These are phyloP conservation scores for Yarrowia porcina DNA, from an alignment of 805 yeast species.

Conservation along the genomic window DNA sequence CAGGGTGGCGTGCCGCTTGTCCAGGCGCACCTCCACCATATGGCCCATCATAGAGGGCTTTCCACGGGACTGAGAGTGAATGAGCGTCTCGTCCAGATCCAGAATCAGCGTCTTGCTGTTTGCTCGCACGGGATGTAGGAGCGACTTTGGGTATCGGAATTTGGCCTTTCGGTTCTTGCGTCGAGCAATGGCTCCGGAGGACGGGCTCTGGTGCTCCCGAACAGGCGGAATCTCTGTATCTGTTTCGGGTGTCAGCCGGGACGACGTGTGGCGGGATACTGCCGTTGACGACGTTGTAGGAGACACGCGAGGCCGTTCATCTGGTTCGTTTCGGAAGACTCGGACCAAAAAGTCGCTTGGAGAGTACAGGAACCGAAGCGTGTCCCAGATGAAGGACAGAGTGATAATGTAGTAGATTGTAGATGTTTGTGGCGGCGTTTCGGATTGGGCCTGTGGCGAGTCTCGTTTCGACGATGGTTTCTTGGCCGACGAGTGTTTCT, in stretches of 20 bases:
- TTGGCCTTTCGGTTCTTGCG: slow-evolving; percentile 1
- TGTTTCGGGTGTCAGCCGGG: slow-evolving; percentile 2
- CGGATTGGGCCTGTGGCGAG: not conserved
- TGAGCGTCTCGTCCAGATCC: slow-evolving; percentile 91
- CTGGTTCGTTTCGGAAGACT: slow-evolving; percentile 16
- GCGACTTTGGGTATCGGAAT: slow-evolving; percentile 16
- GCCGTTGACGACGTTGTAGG: not conserved
- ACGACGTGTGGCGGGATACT: not conserved
- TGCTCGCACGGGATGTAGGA: slow-evolving; percentile 9
- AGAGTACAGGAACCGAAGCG: not conserved
- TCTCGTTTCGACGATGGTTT: not conserved
- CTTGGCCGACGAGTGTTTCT: not conserved
- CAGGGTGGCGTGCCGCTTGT: slow-evolving; percentile 65
- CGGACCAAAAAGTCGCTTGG: slow-evolving; percentile 9
- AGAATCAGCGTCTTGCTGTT: slow-evolving; percentile 68
- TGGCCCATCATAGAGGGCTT: slow-evolving; percentile 48
- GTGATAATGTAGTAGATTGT: slow-evolving; percentile 11
- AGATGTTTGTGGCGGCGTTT: not conserved
- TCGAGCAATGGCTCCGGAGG: not conserved
- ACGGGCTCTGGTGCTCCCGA: not conserved
- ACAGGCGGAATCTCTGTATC: not conserved
- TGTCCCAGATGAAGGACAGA: slow-evolving; percentile 17
- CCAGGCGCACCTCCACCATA: slow-evolving; percentile 76
- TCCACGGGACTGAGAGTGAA: slow-evolving; percentile 79
- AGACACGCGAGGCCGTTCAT: not conserved